These are phyloP conservation scores for Rutstroemia sp. DNA, from an alignment of 2,329 filamentous ascomycete genomes.

Conservation along the genomic window DNA sequence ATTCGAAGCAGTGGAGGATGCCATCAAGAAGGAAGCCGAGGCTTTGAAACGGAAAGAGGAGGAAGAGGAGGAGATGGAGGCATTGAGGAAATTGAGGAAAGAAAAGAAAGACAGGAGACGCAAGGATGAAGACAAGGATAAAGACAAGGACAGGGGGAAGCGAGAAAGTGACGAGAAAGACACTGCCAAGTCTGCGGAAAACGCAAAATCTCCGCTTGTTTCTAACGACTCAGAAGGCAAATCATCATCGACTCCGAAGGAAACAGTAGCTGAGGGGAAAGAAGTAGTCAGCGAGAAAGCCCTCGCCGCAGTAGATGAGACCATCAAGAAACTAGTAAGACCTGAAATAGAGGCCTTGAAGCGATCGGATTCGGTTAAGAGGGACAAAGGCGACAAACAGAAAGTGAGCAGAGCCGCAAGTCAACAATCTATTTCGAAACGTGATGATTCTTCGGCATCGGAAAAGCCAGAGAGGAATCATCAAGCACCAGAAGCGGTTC, in stretches of 20 bases:
- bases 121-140: conserved; percentile 1
- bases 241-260: background rate
- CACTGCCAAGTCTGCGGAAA: background rate
- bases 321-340: conserved; percentile 1
- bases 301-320: conserved; percentile 5
- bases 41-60: conserved; percentile 8
- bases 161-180: conserved; percentile 6
- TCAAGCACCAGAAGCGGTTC: background rate
- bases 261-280: background rate
- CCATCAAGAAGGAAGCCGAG: conserved; percentile 8
- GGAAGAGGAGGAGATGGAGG: conserved; percentile 6
- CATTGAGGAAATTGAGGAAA: conserved; percentile 5
- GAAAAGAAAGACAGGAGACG: conserved; percentile 6
- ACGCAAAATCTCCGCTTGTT: background rate
- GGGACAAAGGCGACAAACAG: conserved; percentile 2
- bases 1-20: conserved; percentile 9
- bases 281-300: conserved; percentile 1
- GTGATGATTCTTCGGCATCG: conserved; percentile 1
- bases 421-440: background rate
- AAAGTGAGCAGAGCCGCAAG: conserved; percentile 1
- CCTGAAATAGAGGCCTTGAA: conserved; percentile 5
- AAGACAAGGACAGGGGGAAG: conserved; percentile 3
- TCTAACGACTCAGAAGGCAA: background rate
- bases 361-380: conserved; percentile 3
- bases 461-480: background rate